A percentile compares a stretch with the other conserved stretches of the same genome.
phyloP scores from a whole-genome alignment of 2,329 filamentous ascomycete genomes.

The Magnaporthiopsis rhizophila region DNA sequence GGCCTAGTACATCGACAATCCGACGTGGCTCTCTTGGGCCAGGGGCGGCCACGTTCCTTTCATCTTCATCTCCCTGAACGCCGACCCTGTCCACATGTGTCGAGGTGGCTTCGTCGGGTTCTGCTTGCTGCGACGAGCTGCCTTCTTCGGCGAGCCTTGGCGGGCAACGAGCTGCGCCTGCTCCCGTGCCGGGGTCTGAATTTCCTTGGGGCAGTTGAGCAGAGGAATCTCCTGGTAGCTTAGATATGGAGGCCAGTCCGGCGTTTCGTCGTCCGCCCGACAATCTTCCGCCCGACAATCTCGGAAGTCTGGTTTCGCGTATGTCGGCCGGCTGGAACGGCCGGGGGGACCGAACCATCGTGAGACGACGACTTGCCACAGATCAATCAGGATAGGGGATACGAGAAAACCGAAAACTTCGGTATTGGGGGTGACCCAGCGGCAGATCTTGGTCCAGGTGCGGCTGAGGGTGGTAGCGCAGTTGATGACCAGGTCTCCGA shows the following conservation, averaged over 20 bases:
- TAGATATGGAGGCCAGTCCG: not conserved
- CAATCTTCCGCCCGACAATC: not conserved
- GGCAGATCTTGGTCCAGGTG: not conserved
- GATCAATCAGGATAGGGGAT: not conserved
- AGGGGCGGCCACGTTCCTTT: not conserved
- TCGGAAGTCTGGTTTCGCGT: not conserved
- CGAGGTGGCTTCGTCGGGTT: not conserved
- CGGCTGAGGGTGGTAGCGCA: not conserved
- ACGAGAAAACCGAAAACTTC: not conserved
- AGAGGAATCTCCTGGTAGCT: not conserved
- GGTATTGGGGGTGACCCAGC: not conserved
- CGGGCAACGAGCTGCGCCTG: not conserved
- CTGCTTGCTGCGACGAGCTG: not conserved
- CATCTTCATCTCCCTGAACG: not conserved
- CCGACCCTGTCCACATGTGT: not conserved
- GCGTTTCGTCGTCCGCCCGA: not conserved
- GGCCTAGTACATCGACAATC: constrained; percentile 3
- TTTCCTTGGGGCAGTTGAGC: not conserved
- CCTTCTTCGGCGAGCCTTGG: not conserved
- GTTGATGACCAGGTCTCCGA: not conserved
- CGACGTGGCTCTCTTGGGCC: not conserved
- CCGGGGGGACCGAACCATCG: not conserved
- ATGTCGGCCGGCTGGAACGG: not conserved
- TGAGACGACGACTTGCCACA: not conserved
- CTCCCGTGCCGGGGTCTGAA: no score